These are phyloP conservation scores for Chloranthus sessilifolius DNA, from an alignment of 164 flowering plant genomes.

Conservation along the genomic window DNA sequence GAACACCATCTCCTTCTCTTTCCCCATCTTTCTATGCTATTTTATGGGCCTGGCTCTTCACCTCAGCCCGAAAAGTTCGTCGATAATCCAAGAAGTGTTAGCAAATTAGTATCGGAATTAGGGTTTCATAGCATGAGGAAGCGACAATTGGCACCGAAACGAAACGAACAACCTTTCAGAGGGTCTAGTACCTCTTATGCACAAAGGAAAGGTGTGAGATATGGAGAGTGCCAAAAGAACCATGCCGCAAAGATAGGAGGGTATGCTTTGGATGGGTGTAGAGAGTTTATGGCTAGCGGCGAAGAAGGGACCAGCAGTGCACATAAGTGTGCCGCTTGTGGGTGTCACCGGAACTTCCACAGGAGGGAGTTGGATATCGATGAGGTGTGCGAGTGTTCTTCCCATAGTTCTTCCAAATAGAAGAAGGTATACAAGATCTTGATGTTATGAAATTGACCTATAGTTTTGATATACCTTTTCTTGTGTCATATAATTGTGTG, in stretches of 20 bases:
- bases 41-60: neutral
- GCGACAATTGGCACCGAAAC: constrained; percentile 40
- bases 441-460: no score
- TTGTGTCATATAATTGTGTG: no score
- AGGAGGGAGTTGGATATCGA: constrained; percentile 46
- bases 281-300: constrained; percentile 78
- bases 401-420: constrained; percentile 27
- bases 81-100: neutral
- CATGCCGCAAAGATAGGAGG: constrained; percentile 81
- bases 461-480: no score
- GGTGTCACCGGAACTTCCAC: constrained; percentile 85
- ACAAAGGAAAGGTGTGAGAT: constrained; percentile 33
- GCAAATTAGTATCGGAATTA: neutral
- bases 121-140: constrained; percentile 43
- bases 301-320: constrained; percentile 47
- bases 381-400: constrained; percentile 33
- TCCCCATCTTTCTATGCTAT: constrained; percentile 3
- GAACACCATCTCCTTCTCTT: neutral
- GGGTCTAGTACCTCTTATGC: constrained; percentile 27
- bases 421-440: no score
- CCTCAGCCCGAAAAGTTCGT: neutral
- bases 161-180: constrained; percentile 25
- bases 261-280: constrained; percentile 76
- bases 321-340: constrained; percentile 73
- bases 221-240: constrained; percentile 80